Base-by-base conservation (phyloP, 257 asterid genomes). In the Primulina huaijiensis region DNA sequence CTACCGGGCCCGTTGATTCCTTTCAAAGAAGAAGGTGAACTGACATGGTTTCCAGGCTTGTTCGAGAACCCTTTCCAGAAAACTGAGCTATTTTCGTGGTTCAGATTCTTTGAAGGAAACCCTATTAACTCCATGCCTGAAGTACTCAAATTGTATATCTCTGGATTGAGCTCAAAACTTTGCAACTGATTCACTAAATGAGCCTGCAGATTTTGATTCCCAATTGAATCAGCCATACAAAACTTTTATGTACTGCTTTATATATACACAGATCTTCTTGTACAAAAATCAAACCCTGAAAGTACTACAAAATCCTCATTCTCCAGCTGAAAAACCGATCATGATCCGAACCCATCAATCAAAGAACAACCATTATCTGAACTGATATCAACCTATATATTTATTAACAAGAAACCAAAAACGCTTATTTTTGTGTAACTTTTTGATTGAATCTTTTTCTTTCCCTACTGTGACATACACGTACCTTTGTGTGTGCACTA, bases 111-210 rank as follows among this genome's bases (percentile, higher is more conserved):
- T 1, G 83, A 27, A 29, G 82, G 86, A 80, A 89, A 86, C 81
- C 96, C 98, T 77, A 88, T 62, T 82, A 87, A 76, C 55, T 85
- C 95, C 85, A 83, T 79, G 64, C 80, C 83, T 56, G 89, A 38
- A 50, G 82, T 66, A 50, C 21, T 50, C 65, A 82, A 61, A 81
- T 78, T 82, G 81, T 83, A 92, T 80, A 92, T 83, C 88, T 84
- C 95, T 64, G 21, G 57, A 17, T 50, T 50, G 2, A 50, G 57
- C 20, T 50, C 57, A 17, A 50, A 50, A 50, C 57, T 63, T 37
- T 82, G 92, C 5, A 81, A 62, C 16, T 82, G 87, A 76, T 33
- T 76, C 6, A 64, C 73, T 50, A 78, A 20, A 65, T 84, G 82
- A 20, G 62, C 58, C 37, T 71, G 89, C 17, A 73, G 61, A 61